phyloP scores from a whole-genome alignment of 139 green algal genomes.

The Chlorella sp. region DNA sequence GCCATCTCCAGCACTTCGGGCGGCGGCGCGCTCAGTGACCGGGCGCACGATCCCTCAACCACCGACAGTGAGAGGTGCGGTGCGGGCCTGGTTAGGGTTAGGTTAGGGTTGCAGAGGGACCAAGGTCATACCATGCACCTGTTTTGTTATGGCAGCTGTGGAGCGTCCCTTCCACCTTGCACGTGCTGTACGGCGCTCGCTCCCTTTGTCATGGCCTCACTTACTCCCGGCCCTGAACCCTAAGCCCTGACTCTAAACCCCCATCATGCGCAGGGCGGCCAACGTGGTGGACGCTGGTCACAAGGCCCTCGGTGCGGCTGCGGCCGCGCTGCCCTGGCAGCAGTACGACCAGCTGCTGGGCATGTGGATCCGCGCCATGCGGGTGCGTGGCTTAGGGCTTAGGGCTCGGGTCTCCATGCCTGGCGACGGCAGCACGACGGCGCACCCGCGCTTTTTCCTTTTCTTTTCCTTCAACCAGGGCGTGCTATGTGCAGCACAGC shows the following conservation, averaged over 20 bases:
- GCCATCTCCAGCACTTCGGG: conserved; percentile 1
- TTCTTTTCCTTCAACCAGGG: no score
- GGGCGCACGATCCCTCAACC: conserved; percentile 41
- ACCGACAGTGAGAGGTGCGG: conserved; percentile 47
- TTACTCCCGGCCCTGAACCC: no score
- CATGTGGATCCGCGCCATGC: conserved; percentile 48
- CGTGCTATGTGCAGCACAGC: not conserved
- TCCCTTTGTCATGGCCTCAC: no score
- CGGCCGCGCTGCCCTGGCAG: conserved; percentile 53
- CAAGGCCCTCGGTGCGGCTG: conserved; percentile 35
- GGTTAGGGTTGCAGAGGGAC: no score
- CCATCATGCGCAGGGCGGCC: conserved; percentile 43
- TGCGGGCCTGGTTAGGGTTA: no score
- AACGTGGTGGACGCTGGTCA: conserved; percentile 65
- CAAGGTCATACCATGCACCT: no score
- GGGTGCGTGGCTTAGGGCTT: not conserved
- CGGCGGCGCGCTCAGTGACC: not conserved
- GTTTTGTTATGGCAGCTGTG: no score
- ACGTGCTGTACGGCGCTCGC: no score
- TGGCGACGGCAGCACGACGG: no score
- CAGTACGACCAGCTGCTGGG: conserved; percentile 70
- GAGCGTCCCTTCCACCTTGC: no score
- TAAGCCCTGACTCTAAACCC: no score
- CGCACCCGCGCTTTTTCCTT: no score
- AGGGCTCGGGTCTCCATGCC: not conserved